Conservation (phyloP, 768 basidiomycete species). For the Lactifluus subvellereus region DNA sequence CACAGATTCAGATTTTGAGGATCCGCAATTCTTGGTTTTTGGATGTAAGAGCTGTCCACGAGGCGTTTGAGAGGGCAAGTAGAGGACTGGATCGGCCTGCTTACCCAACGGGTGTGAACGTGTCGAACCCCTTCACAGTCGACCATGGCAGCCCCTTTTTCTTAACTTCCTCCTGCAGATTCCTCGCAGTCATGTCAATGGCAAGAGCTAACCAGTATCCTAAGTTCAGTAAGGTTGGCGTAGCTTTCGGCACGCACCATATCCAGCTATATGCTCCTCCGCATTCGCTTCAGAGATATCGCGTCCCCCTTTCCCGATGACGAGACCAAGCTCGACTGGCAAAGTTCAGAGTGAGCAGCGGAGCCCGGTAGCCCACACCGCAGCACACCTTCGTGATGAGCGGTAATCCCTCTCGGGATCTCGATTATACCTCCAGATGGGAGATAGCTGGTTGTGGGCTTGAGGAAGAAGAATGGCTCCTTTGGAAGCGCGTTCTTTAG, state of each 20-base stretch:
- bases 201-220: slow-evolving; percentile 58
- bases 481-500: slow-evolving; percentile 82
- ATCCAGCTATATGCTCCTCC: slow-evolving; percentile 80
- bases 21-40: slow-evolving; percentile 60
- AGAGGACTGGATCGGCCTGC: slow-evolving; percentile 18
- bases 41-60: slow-evolving; percentile 63
- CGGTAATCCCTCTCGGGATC: slow-evolving; percentile 75
- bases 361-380: background rate
- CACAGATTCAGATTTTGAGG: slow-evolving; percentile 71
- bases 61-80: background rate
- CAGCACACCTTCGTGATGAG: slow-evolving; percentile 82
- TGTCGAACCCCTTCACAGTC: slow-evolving; percentile 95
- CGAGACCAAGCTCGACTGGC: slow-evolving; percentile 91
- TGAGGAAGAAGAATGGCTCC: slow-evolving; percentile 98
- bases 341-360: background rate
- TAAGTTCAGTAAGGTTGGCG: background rate
- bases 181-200: slow-evolving; percentile 94
- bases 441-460: slow-evolving; percentile 90
- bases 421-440: slow-evolving; percentile 72
- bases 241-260: slow-evolving; percentile 48
- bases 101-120: slow-evolving; percentile 88
- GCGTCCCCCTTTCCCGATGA: slow-evolving; percentile 84
- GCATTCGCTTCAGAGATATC: slow-evolving; percentile 74
- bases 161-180: slow-evolving; percentile 90
- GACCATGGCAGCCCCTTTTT: slow-evolving; percentile 95